Conservation (phyloP, 2,329 filamentous ascomycete genomes). For the Aspergillus pseudoviridinutans region DNA sequence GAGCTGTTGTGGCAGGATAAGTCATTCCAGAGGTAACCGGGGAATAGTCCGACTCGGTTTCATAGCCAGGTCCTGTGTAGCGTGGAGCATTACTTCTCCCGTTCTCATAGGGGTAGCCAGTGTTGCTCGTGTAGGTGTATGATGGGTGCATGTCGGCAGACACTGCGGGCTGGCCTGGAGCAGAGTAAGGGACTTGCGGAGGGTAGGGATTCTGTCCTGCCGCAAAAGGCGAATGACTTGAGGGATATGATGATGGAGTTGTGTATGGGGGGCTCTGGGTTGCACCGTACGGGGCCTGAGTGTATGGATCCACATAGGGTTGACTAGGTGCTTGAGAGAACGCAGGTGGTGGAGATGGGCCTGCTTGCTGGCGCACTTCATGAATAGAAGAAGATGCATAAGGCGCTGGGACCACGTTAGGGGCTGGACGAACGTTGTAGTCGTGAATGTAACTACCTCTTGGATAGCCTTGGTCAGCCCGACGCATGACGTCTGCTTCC, state of each 20-base stretch:
- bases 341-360: conserved; percentile 34
- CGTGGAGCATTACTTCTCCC: conserved; percentile 39
- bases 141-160: conserved; percentile 37
- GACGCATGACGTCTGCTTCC: conserved; percentile 42
- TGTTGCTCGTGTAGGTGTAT: conserved; percentile 34
- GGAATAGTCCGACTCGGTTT: conserved; percentile 40
- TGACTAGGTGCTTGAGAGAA: conserved; percentile 33
- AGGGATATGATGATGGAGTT: conserved; percentile 28
- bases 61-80: conserved; percentile 40
- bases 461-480: conserved; percentile 39
- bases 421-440: conserved; percentile 31
- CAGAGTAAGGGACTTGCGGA: conserved; percentile 31
- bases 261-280: conserved; percentile 33
- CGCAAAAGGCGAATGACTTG: conserved; percentile 33
- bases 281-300: conserved; percentile 28
- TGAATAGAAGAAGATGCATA: conserved; percentile 36
- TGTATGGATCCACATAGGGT: conserved; percentile 34
- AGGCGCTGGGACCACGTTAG: conserved; percentile 35
- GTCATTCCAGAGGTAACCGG: conserved; percentile 38
- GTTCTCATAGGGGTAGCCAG: conserved; percentile 35
- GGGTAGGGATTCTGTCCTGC: conserved; percentile 33
- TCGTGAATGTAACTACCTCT: conserved; percentile 42
- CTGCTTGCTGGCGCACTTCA: conserved; percentile 36
- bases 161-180: conserved; percentile 34
- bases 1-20: conserved; percentile 38